These are phyloP conservation scores for Mortierella claussenii DNA, from an alignment of 192 early-diverging fungal genomes.

Conservation along the genomic window DNA sequence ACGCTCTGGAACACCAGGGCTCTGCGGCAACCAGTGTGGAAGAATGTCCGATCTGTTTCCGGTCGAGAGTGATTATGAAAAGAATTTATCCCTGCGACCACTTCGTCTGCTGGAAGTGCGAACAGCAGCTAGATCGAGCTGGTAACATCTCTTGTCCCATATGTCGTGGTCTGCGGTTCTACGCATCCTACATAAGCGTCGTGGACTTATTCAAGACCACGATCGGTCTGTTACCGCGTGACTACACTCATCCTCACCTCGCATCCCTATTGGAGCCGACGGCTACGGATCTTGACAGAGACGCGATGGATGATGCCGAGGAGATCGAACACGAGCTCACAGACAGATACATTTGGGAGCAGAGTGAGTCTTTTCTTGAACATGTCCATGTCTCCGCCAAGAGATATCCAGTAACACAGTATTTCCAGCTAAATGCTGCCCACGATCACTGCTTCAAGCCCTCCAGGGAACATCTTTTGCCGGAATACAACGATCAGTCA, in stretches of 20 bases:
- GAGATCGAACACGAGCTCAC: slow-evolving; percentile 24
- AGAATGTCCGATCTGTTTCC: slow-evolving; percentile 35
- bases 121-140: slow-evolving; percentile 14
- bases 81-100: slow-evolving; percentile 13
- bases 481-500: slow-evolving; percentile 35
- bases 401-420: slow-evolving; percentile 15
- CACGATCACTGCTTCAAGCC: slow-evolving; percentile 31
- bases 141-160: slow-evolving; percentile 41
- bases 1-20: neutral
- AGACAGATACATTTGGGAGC: slow-evolving; percentile 41
- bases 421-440: slow-evolving; percentile 42
- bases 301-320: slow-evolving; percentile 4
- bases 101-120: slow-evolving; percentile 40
- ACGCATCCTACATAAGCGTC: slow-evolving; percentile 3
- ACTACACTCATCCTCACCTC: slow-evolving; percentile 19
- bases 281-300: neutral
- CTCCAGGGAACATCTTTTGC: slow-evolving; percentile 8
- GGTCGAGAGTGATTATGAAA: slow-evolving; percentile 17
- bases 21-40: neutral
- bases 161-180: slow-evolving; percentile 29
- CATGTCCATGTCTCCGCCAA: neutral
- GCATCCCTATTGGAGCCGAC: neutral
- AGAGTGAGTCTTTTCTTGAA: slow-evolving; percentile 28
- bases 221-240: slow-evolving; percentile 24
- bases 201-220: slow-evolving; percentile 24